Evolutionary conservation across 345 rosid species (phyloP).

Genomic region (Boechera retrofracta): DNA sequence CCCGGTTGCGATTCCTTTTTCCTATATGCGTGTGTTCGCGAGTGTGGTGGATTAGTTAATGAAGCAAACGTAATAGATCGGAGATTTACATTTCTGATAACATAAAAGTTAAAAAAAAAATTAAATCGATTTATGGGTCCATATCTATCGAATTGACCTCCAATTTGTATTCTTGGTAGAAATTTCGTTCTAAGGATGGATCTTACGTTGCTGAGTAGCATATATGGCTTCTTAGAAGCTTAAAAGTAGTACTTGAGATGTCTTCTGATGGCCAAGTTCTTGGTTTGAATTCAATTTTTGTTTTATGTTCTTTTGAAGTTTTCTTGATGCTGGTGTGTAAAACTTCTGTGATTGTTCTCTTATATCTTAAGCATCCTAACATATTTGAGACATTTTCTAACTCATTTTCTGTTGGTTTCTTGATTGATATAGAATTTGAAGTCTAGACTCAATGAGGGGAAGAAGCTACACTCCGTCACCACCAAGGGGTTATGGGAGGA

Average conservation of each 20-base stretch:
- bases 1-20: background rate
- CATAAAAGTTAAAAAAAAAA: background rate
- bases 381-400: background rate
- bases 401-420: background rate
- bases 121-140: background rate
- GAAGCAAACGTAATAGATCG: slow-evolving; percentile 18
- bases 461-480: slow-evolving; percentile 90
- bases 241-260: background rate
- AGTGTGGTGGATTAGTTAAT: background rate
- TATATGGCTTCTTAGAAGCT: background rate
- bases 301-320: background rate
- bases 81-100: background rate
- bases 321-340: background rate
- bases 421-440: slow-evolving; percentile 19
- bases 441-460: slow-evolving; percentile 71
- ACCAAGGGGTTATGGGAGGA: slow-evolving; percentile 79
- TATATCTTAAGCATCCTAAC: background rate
- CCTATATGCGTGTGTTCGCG: background rate
- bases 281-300: background rate
- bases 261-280: background rate
- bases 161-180: slow-evolving; percentile 9
- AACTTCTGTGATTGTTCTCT: background rate
- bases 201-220: background rate
- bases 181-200: background rate
- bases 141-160: background rate